Evolutionary conservation across 805 yeast species (phyloP).

Genomic region (Candida tallmaniae): DNA sequence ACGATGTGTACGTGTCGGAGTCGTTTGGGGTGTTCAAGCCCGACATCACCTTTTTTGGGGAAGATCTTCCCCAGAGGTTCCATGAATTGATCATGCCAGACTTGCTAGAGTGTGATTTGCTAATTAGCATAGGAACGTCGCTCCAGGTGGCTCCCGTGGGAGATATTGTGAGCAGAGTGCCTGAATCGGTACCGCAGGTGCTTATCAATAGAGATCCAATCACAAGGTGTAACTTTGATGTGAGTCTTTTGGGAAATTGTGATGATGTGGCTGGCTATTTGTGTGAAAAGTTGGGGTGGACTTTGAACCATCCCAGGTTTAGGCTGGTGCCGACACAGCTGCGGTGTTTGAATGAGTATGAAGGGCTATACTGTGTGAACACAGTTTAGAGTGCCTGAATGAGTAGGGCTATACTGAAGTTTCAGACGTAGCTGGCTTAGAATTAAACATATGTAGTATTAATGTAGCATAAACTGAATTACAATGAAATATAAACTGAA

Average conservation of each 20-base stretch:
- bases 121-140: constrained; percentile 81
- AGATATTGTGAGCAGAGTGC: constrained; percentile 32
- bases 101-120: constrained; percentile 66
- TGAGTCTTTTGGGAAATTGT: constrained; percentile 35
- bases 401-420: no score
- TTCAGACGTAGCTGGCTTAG: no score
- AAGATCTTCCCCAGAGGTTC: constrained; percentile 49
- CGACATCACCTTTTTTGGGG: constrained; percentile 83
- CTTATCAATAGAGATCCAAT: constrained; percentile 37
- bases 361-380: no score
- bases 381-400: no score
- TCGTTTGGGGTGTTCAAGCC: constrained; percentile 67
- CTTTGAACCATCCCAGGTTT: constrained; percentile 23
- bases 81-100: constrained; percentile 43
- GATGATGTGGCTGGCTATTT: constrained; percentile 37
- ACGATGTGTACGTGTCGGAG: constrained; percentile 24
- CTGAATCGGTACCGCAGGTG: constrained; percentile 32
- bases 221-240: constrained; percentile 33
- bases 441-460: no score
- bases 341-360: no score
- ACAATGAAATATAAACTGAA: no score
- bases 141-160: constrained; percentile 58
- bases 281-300: constrained; percentile 32
- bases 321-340: constrained; percentile 9
- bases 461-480: no score